Base-by-base conservation (phyloP, 2,329 filamentous ascomycete genomes). In the Colletotrichum sp. region DNA sequence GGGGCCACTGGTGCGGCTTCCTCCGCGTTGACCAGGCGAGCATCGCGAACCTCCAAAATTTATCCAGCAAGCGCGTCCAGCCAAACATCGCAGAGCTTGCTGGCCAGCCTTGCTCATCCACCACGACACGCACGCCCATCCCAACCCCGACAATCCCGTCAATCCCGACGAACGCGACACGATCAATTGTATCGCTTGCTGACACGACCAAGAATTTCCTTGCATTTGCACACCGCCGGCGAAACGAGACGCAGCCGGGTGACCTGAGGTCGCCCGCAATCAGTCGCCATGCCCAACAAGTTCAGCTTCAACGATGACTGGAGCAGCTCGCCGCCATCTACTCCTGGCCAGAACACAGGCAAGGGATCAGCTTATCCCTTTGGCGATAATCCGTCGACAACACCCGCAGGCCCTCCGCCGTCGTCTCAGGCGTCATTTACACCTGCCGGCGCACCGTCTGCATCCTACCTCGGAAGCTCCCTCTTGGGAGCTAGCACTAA, bases 351-450 rank as follows among this genome's bases (percentile, higher is more conserved):
- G 18, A 62, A 57, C 8, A 29, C 62, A 4, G 54, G 57, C 5
- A 74, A 74, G 43, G 27, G 36, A 16, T 72, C 66, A 8, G 78
- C 82, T 55, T 86, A 85, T 54, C 81, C 81, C 47, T 84, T 85
- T 51, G 85, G 81, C 73, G 83, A 87, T 11, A 82, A 85, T 64
- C 87, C 88, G 8, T 87, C 88, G 47, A 90, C 87, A 4, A 90
- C 89, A 3, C 89, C 89, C 7, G 86, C 86, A 21, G 89, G 86
- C 0, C 86, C 86, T 33, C 87, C 88, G 12, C 86, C 86, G 1
- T 88, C 89, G 33, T 88, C 88, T 9, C 84, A 85, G 11, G 86
- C 86, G 6, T 90, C 88, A 57, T 90, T 90, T 81, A 90, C 89
- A 2, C 89, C 89, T 2, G 84, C 85, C 18, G 90, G 90, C 70